A percentile compares a stretch with the other conserved stretches of the same genome.
phyloP scores from a whole-genome alignment of 495 filamentous ascomycete genomes.

The Xylaria flabelliformis region DNA sequence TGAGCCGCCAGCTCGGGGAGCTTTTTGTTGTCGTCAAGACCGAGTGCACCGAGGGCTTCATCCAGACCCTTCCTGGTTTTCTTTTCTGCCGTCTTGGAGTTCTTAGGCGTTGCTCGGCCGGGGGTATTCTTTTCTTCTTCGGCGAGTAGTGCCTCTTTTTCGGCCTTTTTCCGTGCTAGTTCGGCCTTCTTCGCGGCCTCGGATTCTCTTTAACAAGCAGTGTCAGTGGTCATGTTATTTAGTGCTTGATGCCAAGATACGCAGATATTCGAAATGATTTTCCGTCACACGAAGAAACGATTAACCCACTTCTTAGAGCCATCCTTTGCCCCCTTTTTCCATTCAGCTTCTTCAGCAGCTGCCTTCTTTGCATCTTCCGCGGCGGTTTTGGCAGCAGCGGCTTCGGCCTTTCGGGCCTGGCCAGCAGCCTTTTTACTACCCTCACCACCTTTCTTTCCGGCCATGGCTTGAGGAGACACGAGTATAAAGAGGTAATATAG shows the following conservation, averaged over 20 bases:
- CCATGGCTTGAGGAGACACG: conserved; percentile 45
- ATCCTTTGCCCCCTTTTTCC: conserved; percentile 84
- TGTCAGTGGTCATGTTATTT: not conserved
- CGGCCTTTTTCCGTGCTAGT: conserved; percentile 84
- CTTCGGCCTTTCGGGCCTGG: conserved; percentile 92
- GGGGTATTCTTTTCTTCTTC: conserved; percentile 80
- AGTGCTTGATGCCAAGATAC: not conserved
- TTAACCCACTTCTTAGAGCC: conserved; percentile 79
- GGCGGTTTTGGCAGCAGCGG: conserved; percentile 77
- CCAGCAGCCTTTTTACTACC: conserved; percentile 90
- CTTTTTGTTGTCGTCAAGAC: conserved; percentile 42
- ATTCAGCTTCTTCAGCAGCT: conserved; percentile 74
- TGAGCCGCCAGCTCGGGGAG: conserved; percentile 70
- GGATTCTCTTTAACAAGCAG: conserved; percentile 66
- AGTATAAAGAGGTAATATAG: not conserved
- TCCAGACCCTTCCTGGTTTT: conserved; percentile 56
- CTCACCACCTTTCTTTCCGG: conserved; percentile 72
- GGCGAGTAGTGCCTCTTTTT: conserved; percentile 79
- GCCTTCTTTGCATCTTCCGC: conserved; percentile 70
- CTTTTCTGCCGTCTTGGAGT: conserved; percentile 65
- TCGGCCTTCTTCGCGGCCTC: conserved; percentile 87
- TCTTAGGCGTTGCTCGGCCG: conserved; percentile 65
- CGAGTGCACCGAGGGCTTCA: conserved; percentile 16
- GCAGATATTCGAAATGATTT: not conserved
- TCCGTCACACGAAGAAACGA: not conserved